Percentiles rank a stretch among this genome's conserved stretches.
phyloP scores from a whole-genome alignment of 768 basidiomycete species.

The Xanthoconium purpureum region DNA sequence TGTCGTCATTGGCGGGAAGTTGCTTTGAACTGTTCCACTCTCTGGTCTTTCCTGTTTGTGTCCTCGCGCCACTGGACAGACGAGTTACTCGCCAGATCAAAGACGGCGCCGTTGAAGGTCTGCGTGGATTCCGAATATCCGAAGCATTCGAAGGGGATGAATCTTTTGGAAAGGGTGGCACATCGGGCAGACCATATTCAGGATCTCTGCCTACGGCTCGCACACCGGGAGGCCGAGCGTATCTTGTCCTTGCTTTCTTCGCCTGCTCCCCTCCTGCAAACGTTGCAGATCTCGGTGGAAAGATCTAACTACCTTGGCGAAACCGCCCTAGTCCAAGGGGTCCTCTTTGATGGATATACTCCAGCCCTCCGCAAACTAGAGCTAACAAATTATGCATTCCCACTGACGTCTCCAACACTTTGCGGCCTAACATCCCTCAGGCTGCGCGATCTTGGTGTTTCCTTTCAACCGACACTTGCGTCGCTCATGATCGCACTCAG shows the following conservation, averaged over 20 bases:
- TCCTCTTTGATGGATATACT: constrained; percentile 32
- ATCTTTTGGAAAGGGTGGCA: constrained; percentile 33
- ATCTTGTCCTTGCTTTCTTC: constrained; percentile 25
- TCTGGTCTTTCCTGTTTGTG: constrained; percentile 41
- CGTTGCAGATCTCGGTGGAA: constrained; percentile 25
- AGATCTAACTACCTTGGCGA: constrained; percentile 15
- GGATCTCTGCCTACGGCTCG: constrained; percentile 28
- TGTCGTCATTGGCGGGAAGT: constrained; percentile 42
- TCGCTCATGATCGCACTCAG: constrained; percentile 35
- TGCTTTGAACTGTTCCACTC: constrained; percentile 37
- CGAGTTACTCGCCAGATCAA: constrained; percentile 46
- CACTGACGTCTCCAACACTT: constrained; percentile 37
- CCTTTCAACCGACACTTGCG: constrained; percentile 29
- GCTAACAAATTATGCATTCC: constrained; percentile 33
- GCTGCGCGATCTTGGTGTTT: constrained; percentile 27
- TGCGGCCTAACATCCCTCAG: constrained; percentile 37
- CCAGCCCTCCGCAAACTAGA: constrained; percentile 37
- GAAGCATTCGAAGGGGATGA: constrained; percentile 21
- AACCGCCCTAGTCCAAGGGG: constrained; percentile 24
- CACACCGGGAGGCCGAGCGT: constrained; percentile 18
- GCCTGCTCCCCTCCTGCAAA: constrained; percentile 33
- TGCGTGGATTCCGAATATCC: constrained; percentile 28
- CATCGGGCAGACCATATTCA: constrained; percentile 34
- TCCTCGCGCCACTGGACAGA: constrained; percentile 35
- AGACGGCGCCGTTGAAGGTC: constrained; percentile 33